Evolutionary conservation across 2,329 filamentous ascomycete genomes (phyloP), one percentile per base, ranked within the genome.

Genomic region (Periconia digitata): DNA sequence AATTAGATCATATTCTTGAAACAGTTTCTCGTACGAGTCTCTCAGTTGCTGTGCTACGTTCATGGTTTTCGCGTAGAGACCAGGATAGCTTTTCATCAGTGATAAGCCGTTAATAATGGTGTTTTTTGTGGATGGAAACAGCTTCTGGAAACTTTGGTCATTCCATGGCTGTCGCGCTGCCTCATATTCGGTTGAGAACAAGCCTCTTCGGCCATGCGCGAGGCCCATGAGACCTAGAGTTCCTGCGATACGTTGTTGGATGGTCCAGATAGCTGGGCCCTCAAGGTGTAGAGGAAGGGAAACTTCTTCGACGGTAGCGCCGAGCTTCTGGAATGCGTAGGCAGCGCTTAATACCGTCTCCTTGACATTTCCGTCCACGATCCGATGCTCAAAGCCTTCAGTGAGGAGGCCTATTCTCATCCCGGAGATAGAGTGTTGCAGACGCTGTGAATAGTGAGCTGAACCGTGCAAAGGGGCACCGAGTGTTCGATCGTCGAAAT

Each of bases 161-260:
- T 72, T 76, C 75, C 76, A 79, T 0, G 76, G 76, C 0, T 77
- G 71, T 6, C 76, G 69, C 2, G 72, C 73, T n/a, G 71, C 64
- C 52, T 82, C 77, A 24, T 49, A 63, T 21, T 50, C 59, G 23
- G 54, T 59, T 22, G 57, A 59, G 17, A 61, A 60, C 3, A 62
- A 43, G 8, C 56, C 57, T 49, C 58, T 46, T 24, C 56, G 52
- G 17, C 58, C 58, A 39, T 60, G 58, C 21, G 58, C 55, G 17
- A 55, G 54, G 1, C 58, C 59, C 32, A 62, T 46, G 41, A 79
- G 72, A 13, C 78, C 74, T 0, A 61, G 34, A 6, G 75, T 76
- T 38, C 78, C 65, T 8, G 71, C 75, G 70, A 49, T 76, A 54
- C 40, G 75, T 60, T 8, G 77, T 70, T 34, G 72, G 47, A 15